These are phyloP conservation scores for Phalaenopsis hybrid DNA, from an alignment of 116 monocot species.

Conservation along the genomic window DNA sequence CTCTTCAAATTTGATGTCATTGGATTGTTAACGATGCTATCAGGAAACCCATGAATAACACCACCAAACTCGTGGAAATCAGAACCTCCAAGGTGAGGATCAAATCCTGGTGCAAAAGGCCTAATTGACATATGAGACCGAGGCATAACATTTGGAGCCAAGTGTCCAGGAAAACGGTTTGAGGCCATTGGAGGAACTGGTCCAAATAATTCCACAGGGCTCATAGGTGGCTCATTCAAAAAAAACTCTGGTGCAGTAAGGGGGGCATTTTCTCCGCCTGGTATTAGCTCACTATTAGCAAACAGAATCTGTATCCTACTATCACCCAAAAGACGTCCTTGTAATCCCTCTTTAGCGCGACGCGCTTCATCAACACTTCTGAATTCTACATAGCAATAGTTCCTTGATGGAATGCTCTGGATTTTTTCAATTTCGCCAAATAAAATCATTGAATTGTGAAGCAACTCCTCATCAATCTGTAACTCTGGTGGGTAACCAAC, in stretches of 20 bases:
- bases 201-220: conserved; percentile 28
- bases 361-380: conserved; percentile 85
- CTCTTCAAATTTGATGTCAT: conserved; percentile 26
- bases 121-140: conserved; percentile 23
- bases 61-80: conserved; percentile 24
- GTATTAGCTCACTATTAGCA: conserved; percentile 36
- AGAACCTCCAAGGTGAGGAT: conserved; percentile 24
- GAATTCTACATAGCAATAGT: conserved; percentile 75
- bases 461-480: conserved; percentile 72
- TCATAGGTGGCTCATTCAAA: conserved; percentile 40
- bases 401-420: conserved; percentile 50
- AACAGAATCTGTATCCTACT: conserved; percentile 76
- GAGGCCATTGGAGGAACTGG: conserved; percentile 22
- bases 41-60: conserved; percentile 6
- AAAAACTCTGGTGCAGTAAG: conserved; percentile 38
- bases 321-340: conserved; percentile 92
- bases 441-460: conserved; percentile 86
- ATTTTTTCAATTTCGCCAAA: conserved; percentile 89
- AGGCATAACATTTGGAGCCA: conserved; percentile 25
- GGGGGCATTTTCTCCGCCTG: conserved; percentile 23
- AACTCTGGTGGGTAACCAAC: conserved; percentile 64
- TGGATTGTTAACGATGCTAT: conserved; percentile 16
- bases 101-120: conserved; percentile 28
- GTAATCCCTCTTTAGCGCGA: conserved; percentile 80
- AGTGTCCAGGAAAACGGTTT: conserved; percentile 32